These are phyloP conservation scores for Crotalaria pallida DNA, from an alignment of 306 rosid genomes.

Conservation along the genomic window DNA sequence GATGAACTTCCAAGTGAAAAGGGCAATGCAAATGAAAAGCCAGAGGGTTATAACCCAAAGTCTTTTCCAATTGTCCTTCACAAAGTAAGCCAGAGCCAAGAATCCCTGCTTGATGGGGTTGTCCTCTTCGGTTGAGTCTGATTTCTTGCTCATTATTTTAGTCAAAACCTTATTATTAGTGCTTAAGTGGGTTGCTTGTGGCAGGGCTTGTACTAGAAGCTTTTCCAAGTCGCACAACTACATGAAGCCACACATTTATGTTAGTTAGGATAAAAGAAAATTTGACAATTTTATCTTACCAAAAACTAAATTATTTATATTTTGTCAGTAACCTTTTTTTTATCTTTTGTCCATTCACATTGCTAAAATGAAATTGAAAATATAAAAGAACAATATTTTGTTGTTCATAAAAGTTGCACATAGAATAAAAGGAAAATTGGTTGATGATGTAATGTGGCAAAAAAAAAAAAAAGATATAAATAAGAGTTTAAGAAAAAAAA, in stretches of 20 bases:
- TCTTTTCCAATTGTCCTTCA: slow-evolving; percentile 77
- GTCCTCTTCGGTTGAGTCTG: slow-evolving; percentile 59
- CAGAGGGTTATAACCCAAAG: slow-evolving; percentile 65
- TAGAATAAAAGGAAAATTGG: no score
- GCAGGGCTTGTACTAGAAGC: slow-evolving; percentile 77
- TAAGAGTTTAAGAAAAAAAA: no score
- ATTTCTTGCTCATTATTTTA: slow-evolving; percentile 71
- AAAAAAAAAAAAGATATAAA: no score
- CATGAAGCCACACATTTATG: neutral
- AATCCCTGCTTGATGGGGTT: slow-evolving; percentile 58
- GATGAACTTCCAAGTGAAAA: slow-evolving; percentile 78
- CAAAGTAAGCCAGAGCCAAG: slow-evolving; percentile 40
- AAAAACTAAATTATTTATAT: no score
- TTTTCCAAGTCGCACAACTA: slow-evolving; percentile 78
- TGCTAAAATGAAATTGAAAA: no score
- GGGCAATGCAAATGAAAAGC: slow-evolving; percentile 60
- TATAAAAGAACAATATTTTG: no score
- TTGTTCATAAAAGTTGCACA: no score
- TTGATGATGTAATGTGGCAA: no score
- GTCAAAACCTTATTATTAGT: slow-evolving; percentile 57
- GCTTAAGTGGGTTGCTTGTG: slow-evolving; percentile 44
- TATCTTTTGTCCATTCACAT: no score
- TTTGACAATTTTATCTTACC: neutral
- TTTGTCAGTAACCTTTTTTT: no score
- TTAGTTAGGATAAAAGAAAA: no score